Conservation (phyloP, 805 yeast genomes). For the Starmerella sirachaensis region DNA sequence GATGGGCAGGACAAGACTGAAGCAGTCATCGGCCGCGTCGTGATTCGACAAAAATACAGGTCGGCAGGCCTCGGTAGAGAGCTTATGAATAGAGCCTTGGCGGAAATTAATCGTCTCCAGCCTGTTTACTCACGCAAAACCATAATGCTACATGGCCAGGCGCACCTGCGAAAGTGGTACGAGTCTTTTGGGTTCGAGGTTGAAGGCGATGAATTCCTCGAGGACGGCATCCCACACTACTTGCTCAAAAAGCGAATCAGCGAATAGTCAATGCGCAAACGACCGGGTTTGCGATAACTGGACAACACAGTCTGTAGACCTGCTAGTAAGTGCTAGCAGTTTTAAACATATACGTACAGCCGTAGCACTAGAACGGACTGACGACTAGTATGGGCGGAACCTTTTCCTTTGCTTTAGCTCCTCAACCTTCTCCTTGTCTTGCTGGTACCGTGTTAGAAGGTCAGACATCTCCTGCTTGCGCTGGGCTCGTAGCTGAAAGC, state of each 20-base stretch:
- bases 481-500: constrained; percentile 89
- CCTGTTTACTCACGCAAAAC: neutral
- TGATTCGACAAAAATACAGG: constrained; percentile 12
- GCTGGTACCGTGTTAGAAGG: constrained; percentile 67
- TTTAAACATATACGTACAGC: no score
- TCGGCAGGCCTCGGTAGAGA: constrained; percentile 17
- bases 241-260: constrained; percentile 8
- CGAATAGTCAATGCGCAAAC: no score
- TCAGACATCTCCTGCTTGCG: constrained; percentile 90
- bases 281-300: no score
- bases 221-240: constrained; percentile 22
- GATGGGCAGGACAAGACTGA: constrained; percentile 1
- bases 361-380: no score
- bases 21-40: constrained; percentile 20
- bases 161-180: constrained; percentile 17
- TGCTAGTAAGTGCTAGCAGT: no score
- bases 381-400: constrained; percentile 64
- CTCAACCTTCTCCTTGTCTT: constrained; percentile 77
- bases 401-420: constrained; percentile 67
- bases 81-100: constrained; percentile 7
- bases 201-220: constrained; percentile 17
- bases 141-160: constrained; percentile 20
- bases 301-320: no score
- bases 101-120: constrained; percentile 6
- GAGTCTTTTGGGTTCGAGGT: constrained; percentile 17